Base-by-base conservation (phyloP, 108 stramenopile species). In the Cyclotella choctawhatcheeana region DNA sequence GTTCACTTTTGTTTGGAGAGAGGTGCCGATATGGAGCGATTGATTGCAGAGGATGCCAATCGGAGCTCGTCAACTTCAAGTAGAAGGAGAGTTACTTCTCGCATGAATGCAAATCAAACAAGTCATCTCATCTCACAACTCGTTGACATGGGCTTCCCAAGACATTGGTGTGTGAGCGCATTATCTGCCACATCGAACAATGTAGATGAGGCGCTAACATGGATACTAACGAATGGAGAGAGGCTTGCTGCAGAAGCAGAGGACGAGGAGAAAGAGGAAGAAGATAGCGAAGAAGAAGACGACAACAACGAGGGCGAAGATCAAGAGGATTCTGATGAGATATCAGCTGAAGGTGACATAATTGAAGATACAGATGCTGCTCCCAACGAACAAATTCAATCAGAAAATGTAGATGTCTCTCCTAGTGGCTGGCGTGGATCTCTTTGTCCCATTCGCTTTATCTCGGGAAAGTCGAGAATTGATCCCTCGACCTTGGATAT, bases 131-230 rank as follows among this genome's bases (percentile, higher is more conserved):
- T 96, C 44, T 85, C 83, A 34, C 96, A 98, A 66, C 86, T 98
- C 20, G 82, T 94, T 24, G 98, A 98, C 73, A 98, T 98, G 96
- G 98, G 98, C 25, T 98, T 98, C 69, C 98, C 98, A 8, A 79
- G 88, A 20, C 87, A 88, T 73, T 98, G 95, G 94, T 97, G 98
- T 70, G 80, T 85, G 7, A 90, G 93, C 70, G 97, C 98, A 6
- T 82, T 98, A 13, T 86, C 89, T 20, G 93, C 91, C 26, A 97
- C 91, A 1, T 89, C 93, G 43, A 90, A 95, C 54, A 93, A 97
- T 82, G 90, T 98, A 16, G 97, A 98, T 35, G 94, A 96, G 44
- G 98, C 98, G 5, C 81, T 98, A 22, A 97, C 95, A 24, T 98
- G 98, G 98, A 96, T 98, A 58, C 84, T 98, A 27, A 89, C 89